Evolutionary conservation across 1,284 basidiomycete species (phyloP).

Genomic region (Heterobasidion irregulare): DNA sequence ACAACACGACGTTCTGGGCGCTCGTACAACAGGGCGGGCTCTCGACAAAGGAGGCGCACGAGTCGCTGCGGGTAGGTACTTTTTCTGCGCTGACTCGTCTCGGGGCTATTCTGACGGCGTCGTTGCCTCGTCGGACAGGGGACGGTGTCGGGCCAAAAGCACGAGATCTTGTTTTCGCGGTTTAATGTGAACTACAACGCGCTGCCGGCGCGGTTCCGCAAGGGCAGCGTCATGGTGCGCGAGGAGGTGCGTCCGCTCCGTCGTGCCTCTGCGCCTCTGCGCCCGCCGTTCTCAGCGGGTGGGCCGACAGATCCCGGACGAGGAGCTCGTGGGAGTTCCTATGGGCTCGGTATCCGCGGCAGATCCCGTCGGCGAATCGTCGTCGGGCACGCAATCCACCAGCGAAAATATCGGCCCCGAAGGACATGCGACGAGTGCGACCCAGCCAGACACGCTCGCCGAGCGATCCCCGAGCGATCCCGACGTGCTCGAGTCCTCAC

Average conservation of each 20-base stretch:
- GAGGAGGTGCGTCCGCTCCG: slow-evolving; percentile 27
- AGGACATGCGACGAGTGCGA: background rate
- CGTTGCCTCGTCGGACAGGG: too few species aligned
- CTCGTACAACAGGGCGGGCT: slow-evolving; percentile 75
- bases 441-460: background rate
- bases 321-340: background rate
- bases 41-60: slow-evolving; percentile 78
- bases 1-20: slow-evolving; percentile 97
- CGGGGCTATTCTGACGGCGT: too few species aligned
- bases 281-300: background rate
- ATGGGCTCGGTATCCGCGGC: background rate
- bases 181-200: slow-evolving; percentile 89
- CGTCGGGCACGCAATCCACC: background rate
- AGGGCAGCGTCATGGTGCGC: slow-evolving; percentile 82
- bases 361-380: background rate
- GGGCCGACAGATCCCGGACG: background rate
- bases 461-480: background rate
- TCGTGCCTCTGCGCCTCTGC: too few species aligned
- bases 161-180: slow-evolving; percentile 80
- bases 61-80: slow-evolving; percentile 51
- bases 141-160: slow-evolving; percentile 82
- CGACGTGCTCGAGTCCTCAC: background rate
- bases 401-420: background rate
- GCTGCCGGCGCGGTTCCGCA: slow-evolving; percentile 68
- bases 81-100: background rate